These are phyloP conservation scores for Trichoderma reesei DNA, from an alignment of 495 filamentous ascomycete genomes.

Conservation along the genomic window DNA sequence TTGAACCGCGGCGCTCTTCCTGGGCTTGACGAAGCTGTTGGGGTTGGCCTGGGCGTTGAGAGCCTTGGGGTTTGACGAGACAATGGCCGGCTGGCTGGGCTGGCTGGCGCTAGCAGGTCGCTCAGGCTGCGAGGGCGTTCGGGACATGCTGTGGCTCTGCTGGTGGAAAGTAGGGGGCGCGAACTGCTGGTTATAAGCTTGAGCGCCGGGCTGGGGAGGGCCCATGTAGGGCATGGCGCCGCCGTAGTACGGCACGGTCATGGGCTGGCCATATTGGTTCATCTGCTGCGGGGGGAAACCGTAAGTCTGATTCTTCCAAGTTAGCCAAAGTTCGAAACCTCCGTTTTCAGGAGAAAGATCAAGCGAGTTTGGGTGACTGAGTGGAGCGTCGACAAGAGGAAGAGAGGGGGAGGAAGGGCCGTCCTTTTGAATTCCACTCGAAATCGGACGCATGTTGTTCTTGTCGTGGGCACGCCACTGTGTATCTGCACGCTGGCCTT, in stretches of 20 bases:
- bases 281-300: constrained; percentile 26
- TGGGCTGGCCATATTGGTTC: constrained; percentile 18
- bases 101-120: constrained; percentile 76
- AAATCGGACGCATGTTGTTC: constrained; percentile 3
- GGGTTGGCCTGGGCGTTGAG: constrained; percentile 49
- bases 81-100: constrained; percentile 35
- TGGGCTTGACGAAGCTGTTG: constrained; percentile 48
- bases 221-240: constrained; percentile 32
- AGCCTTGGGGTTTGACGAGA: constrained; percentile 42
- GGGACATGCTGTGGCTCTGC: constrained; percentile 59
- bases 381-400: constrained; percentile 20
- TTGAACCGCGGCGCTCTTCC: constrained; percentile 56
- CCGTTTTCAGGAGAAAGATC: constrained; percentile 61
- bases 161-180: constrained; percentile 40
- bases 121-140: constrained; percentile 69
- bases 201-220: constrained; percentile 35
- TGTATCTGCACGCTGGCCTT: constrained; percentile 4
- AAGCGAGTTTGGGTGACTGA: constrained; percentile 25
- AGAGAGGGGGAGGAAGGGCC: constrained; percentile 16
- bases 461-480: not conserved
- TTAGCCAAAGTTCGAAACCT: constrained; percentile 69
- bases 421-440: constrained; percentile 13
- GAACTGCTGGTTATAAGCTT: constrained; percentile 42
- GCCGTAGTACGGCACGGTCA: constrained; percentile 22
- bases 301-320: constrained; percentile 46